Percentiles rank a stretch among this genome's conserved stretches.
phyloP scores from a whole-genome alignment of 2,329 filamentous ascomycete species.

The Cytospora chrysosperma region DNA sequence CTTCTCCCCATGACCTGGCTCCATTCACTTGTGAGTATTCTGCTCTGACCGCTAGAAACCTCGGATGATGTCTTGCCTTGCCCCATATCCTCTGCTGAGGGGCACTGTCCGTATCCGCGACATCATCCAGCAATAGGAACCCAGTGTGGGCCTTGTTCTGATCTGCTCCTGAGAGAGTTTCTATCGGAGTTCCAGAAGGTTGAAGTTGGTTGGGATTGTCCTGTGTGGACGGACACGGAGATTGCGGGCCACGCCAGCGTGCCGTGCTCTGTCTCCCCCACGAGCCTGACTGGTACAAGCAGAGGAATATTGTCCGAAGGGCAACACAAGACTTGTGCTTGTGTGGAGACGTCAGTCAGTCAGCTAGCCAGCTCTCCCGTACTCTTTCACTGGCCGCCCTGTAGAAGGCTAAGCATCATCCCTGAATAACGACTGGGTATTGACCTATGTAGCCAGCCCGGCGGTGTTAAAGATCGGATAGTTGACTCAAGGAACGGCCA shows the following conservation, averaged over 20 bases:
- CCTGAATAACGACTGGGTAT: background rate
- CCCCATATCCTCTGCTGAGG: conserved; percentile 33
- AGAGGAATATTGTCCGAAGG: conserved; percentile 39
- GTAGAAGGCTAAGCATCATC: background rate
- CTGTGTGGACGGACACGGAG: conserved; percentile 35
- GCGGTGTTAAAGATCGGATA: background rate
- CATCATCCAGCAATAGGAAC: conserved; percentile 25
- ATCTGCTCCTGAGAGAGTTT: conserved; percentile 31
- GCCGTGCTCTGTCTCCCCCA: conserved; percentile 38
- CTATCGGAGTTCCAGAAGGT: conserved; percentile 42
- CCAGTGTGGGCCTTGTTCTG: conserved; percentile 9
- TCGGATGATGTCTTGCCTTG: conserved; percentile 6
- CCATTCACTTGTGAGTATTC: conserved; percentile 19
- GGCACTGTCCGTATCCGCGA: conserved; percentile 38
- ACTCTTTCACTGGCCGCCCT: background rate
- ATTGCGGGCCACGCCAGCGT: conserved; percentile 37
- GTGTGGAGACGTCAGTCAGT: conserved; percentile 25
- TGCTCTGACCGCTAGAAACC: conserved; percentile 27
- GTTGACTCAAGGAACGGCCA: background rate
- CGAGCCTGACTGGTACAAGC: conserved; percentile 41
- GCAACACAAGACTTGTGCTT: conserved; percentile 35
- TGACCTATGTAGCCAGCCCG: background rate
- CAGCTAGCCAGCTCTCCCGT: conserved; percentile 7
- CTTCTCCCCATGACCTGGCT: conserved; percentile 13
- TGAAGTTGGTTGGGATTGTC: conserved; percentile 26